Evolutionary conservation across 2,329 filamentous ascomycete genomes (phyloP), one percentile per base, ranked within the genome.

Genomic region (Ophiostoma triangulosporum): DNA sequence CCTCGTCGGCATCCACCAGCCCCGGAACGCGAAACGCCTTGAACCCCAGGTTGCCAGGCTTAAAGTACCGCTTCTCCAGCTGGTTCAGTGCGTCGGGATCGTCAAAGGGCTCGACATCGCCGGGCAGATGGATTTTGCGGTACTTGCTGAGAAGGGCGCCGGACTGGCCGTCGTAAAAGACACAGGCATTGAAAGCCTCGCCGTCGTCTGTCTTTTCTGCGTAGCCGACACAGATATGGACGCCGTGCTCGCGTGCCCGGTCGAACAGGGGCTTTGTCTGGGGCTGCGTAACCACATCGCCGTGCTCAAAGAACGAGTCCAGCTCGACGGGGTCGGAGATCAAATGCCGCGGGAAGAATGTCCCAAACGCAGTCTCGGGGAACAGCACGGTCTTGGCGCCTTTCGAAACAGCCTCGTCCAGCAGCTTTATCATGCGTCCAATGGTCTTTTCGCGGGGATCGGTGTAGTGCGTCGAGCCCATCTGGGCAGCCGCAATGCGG

Each of bases 41-140:
- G 64, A 77, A 79, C 0, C 75, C 75, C 4, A 78, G 64, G 54
- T 78, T 64, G 1, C 75, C 75, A 0, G 74, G 72, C 22, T 64
- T 64, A 61, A 78, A 78, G 59, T 77, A 78, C 22, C 73, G 65
- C 62, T 78, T 78, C 62, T 78, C 76, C 5, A 78, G 68, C 62
- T 78, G 75, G 58, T 77, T 60, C 36, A 59, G 72, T 3, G 71
- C 70, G 2, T 70, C 72, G 3, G 70, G 64, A 38, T 75, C 69
- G 6, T 66, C 64, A 36, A 75, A 72, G 4, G 75, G 75, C 62
- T 78, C 74, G 15, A 69, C 64, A 3, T 73, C 72, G 0, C 76
- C 75, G 0, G 76, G 76, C 1, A 78, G 65, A 59, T 78, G 76
- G 2, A 78, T 66, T 62, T 79, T 79, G 56, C 75, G 68, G 58